Conservation (phyloP, 2,329 filamentous ascomycete species). For the Aspergillus novoparasiticus region DNA sequence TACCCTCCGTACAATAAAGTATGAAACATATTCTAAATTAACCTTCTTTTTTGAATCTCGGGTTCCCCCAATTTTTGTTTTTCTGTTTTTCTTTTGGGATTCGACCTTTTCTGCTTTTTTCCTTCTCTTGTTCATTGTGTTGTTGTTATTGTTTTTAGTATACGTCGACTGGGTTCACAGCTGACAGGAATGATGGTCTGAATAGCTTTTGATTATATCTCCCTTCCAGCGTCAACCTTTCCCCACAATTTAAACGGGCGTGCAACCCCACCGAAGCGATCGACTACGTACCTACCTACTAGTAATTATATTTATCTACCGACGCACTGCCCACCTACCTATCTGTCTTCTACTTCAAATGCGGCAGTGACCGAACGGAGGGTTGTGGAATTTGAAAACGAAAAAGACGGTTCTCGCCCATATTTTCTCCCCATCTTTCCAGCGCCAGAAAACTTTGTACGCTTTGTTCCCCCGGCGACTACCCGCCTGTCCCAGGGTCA, state of each 20-base stretch:
- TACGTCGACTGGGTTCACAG: not conserved
- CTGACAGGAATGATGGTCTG: constrained; percentile 4
- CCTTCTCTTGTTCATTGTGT: not conserved
- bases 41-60: not conserved
- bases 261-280: too few relatives aligned
- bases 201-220: not conserved
- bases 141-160: not conserved
- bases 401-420: not conserved
- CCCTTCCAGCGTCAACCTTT: not conserved
- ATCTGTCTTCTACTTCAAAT: too few relatives aligned
- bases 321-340: too few relatives aligned
- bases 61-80: not conserved
- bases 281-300: not conserved
- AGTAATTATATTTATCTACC: too few relatives aligned
- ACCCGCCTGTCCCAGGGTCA: constrained; percentile 7
- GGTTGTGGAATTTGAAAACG: not conserved
- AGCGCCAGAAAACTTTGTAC: not conserved
- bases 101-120: not conserved
- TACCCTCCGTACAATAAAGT: too few relatives aligned
- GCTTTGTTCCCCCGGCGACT: constrained; percentile 8
- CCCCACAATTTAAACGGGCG: not conserved
- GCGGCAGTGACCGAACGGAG: too few relatives aligned
- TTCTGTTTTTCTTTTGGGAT: not conserved
- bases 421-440: not conserved
- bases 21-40: not conserved